These are phyloP conservation scores for Solanum ossicruentum DNA, from an alignment of 257 asterid species.

Conservation along the genomic window DNA sequence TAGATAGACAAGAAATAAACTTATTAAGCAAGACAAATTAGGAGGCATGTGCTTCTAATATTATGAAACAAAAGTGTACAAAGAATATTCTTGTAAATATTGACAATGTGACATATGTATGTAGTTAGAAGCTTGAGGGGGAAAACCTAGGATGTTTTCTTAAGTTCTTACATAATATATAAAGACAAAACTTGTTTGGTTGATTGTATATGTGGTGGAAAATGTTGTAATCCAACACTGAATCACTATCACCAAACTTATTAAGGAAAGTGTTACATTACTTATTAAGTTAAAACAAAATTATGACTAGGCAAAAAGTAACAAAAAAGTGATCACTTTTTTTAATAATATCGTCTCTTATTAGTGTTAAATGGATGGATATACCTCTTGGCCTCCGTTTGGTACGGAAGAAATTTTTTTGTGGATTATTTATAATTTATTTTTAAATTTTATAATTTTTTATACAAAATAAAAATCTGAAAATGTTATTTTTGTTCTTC, in stretches of 20 bases:
- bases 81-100: neutral
- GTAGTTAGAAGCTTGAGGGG: neutral
- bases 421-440: neutral
- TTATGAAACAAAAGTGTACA: neutral
- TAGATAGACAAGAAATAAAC: neutral
- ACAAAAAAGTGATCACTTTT: neutral
- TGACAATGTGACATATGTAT: neutral
- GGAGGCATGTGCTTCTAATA: neutral
- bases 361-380: neutral
- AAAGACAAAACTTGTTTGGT: neutral
- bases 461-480: neutral
- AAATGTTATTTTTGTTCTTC: neutral
- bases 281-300: neutral
- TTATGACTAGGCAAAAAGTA: neutral
- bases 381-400: neutral
- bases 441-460: no score
- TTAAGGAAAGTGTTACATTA: neutral
- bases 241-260: neutral
- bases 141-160: neutral
- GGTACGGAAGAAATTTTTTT: neutral
- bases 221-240: neutral
- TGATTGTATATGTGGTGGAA: neutral
- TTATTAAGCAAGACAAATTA: neutral
- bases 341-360: neutral
- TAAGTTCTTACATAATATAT: neutral